Evolutionary conservation across 495 filamentous ascomycete species (phyloP).

Genomic region (Penicillium soppii): DNA sequence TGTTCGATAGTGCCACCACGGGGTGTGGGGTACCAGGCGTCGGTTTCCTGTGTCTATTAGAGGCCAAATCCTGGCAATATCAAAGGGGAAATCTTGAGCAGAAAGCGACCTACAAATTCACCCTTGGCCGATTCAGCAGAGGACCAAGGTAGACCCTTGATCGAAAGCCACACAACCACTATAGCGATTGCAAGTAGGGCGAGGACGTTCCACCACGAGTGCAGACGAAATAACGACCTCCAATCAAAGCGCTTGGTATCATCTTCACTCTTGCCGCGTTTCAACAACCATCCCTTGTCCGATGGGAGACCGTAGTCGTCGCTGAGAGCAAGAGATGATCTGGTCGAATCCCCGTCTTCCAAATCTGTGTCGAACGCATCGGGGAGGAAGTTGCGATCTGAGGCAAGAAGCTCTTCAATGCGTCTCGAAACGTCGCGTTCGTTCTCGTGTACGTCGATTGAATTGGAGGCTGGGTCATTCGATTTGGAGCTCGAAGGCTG

Average conservation of each 20-base stretch:
- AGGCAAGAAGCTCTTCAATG: constrained; percentile 19
- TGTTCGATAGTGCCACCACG: constrained; percentile 67
- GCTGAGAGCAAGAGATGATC: constrained; percentile 8
- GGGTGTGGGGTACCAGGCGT: constrained; percentile 84
- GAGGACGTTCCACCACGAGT: constrained; percentile 22
- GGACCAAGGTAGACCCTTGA: constrained; percentile 15
- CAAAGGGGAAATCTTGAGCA: neutral
- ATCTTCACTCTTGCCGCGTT: neutral
- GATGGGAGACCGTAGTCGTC: constrained; percentile 23
- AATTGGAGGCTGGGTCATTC: neutral
- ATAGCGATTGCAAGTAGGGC: constrained; percentile 12
- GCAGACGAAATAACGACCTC: constrained; percentile 9
- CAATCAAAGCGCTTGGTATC: neutral
- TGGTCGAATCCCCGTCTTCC: constrained; percentile 16
- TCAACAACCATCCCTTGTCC: constrained; percentile 7
- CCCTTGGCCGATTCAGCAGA: neutral
- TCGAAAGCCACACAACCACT: constrained; percentile 19
- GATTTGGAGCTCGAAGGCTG: constrained; percentile 3
- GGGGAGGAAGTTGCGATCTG: constrained; percentile 8
- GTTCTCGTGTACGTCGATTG: constrained; percentile 9
- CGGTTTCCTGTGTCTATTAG: constrained; percentile 38
- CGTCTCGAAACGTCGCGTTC: constrained; percentile 15
- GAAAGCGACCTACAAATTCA: constrained; percentile 20
- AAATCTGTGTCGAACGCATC: constrained; percentile 26
- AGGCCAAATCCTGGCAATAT: neutral